Base-by-base conservation (phyloP, 768 basidiomycete genomes). In the Lepiota brunneoincarnata region DNA sequence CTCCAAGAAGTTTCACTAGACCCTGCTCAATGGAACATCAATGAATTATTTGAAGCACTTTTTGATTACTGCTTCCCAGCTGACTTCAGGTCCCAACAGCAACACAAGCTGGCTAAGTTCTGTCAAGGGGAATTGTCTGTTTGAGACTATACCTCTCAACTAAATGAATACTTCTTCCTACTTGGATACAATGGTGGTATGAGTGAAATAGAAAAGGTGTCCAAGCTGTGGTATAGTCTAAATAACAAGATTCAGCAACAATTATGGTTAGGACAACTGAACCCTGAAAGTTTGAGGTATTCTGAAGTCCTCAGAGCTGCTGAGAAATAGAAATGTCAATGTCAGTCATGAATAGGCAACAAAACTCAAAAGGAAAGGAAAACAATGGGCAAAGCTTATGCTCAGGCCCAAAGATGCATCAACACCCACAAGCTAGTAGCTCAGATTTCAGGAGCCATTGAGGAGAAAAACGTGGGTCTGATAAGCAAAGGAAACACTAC, bases 41-140 rank as follows among this genome's bases (percentile, higher is more conserved):
- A 57, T 9, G 21, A 61, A 1, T 73, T 74, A 53, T 73, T 72
- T 48, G 20, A 50, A 2, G 66, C 62, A 24, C 14, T 75, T n/a
- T 74, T 71, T 49, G 61, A 73, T 18, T 70, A 70, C 21, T 72
- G 73, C 26, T 75, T 75, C 59, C 73, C 0, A n/a, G 41, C 67
- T 0, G 60, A 69, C 24, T 69, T 59, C 48, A 26, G 58, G 2
- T 42, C 59, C 28, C 50, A 67, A 20, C 70, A 69, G 52, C 10
- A 59, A 0, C 59, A 63, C 4, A 64, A 65, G 15, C 58, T 77
- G 0, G 36, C 57, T 1, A 23, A 44, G 0, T 59, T 54, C 6
- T 56, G 51, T 6, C 72, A 75, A 37, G 56, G 63, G 12, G 53
- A 61, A 3, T 62, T 60, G 3, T 63, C 60, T 0, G 69, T 75